Conservation (phyloP, 2,329 filamentous ascomycete species). For the Pezicula rhizophila region DNA sequence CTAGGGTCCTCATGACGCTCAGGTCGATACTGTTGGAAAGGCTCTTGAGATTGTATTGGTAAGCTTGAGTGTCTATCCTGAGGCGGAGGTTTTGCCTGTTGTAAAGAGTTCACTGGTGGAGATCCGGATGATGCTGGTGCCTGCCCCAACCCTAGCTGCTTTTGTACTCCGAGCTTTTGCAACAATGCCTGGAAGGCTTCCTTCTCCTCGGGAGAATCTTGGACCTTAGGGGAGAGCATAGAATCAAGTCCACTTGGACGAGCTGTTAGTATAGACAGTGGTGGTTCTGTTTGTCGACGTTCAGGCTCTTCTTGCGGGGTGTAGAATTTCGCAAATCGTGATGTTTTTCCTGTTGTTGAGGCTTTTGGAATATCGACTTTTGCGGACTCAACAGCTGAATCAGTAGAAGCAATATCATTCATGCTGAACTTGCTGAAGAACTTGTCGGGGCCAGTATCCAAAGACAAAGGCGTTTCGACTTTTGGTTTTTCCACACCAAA, state of each 20-base stretch:
- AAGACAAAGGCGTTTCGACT: conserved; percentile 46
- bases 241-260: conserved; percentile 20
- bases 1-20: conserved; percentile 25
- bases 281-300: conserved; percentile 42
- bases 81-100: conserved; percentile 21
- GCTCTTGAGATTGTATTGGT: conserved; percentile 39
- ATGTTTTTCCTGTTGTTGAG: conserved; percentile 61
- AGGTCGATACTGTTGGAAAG: conserved; percentile 32
- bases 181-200: conserved; percentile 80
- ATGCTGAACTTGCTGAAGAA: conserved; percentile 59
- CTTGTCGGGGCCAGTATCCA: conserved; percentile 67
- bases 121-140: conserved; percentile 29
- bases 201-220: conserved; percentile 55
- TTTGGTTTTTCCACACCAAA: conserved; percentile 42
- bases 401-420: conserved; percentile 39
- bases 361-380: conserved; percentile 41
- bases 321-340: conserved; percentile 82
- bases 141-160: conserved; percentile 26
- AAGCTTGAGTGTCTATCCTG: conserved; percentile 41
- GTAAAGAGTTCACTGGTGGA: conserved; percentile 33
- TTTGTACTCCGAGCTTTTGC: conserved; percentile 65
- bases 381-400: conserved; percentile 32
- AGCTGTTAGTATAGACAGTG: conserved; percentile 34
- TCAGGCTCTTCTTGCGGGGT: conserved; percentile 48
- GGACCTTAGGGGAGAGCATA: conserved; percentile 16